Base-by-base conservation (phyloP, 208 protist genomes). In the Naegleria lovaniensis region DNA sequence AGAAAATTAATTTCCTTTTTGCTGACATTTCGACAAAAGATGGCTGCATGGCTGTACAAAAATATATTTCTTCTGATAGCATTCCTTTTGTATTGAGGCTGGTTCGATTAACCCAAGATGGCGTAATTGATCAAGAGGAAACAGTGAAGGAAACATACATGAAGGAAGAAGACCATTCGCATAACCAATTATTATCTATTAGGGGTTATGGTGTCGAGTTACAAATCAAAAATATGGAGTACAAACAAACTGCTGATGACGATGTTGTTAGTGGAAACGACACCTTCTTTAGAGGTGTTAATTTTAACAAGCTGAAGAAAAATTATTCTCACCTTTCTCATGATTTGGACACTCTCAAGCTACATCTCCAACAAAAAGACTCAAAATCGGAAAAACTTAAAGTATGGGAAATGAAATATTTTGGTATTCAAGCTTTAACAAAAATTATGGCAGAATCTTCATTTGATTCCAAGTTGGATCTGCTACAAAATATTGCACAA, bases 141-240 rank as follows among this genome's bases (percentile, higher is more conserved):
- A 79, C n/a, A n/a, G n/a, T 79, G n/a, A 79, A 79, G 29, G 67
- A 79, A 79, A 79, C 19, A 36, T 79, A 79, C 29, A 79, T 79
- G 67, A 33, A 79, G 36, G 29, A 36, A 36, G 58, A 75, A 22
- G 58, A 75, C 25, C 43, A 48, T 48, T 15, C 55, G 2, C n/a
- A 19, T 13, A 79, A 9, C 7, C 25, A 79, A 36, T 79, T 79
- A 79, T 1, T 79, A 25, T 79, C 67, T 36, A 29, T 79, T 79
- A 25, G 16, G 13, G 85, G 85, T 36, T 88, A 88, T 88, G 85
- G 85, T 67, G 85, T 89, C 15, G 48, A 89, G 40, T 67, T 89
- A 38, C 85, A 89, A 67, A 41, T 89, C 7, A 89, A 89, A 67
- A 67, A 89, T 40, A 67, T 89, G 48, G 85, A 89, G 39, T 89